Conservation (phyloP, 2,329 filamentous ascomycete genomes). For the Monosporascus ibericus region DNA sequence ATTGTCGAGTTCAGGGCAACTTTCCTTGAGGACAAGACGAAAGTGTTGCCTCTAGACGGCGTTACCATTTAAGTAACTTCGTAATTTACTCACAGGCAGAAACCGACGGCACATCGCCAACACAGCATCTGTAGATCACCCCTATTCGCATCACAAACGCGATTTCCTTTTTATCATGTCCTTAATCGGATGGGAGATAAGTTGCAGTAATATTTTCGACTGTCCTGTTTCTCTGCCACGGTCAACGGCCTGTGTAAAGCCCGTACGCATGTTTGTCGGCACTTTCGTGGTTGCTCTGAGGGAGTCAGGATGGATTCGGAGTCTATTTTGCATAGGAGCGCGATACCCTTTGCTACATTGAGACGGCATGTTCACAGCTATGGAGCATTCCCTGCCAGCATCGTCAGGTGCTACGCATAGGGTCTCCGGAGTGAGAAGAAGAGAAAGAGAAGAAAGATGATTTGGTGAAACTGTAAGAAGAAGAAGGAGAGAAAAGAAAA, state of each 20-base stretch:
- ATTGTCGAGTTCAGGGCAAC: slow-evolving; percentile 62
- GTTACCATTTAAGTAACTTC: slow-evolving; percentile 28
- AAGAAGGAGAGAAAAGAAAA: slow-evolving; percentile 1
- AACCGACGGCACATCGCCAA: slow-evolving; percentile 4
- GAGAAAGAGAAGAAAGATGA: background rate
- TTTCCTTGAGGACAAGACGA: slow-evolving; percentile 59
- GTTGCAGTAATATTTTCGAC: background rate
- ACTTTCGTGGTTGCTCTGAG: background rate
- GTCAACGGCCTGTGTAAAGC: background rate
- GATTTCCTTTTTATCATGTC: slow-evolving; percentile 5
- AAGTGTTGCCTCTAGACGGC: slow-evolving; percentile 53
- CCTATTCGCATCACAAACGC: slow-evolving; percentile 3
- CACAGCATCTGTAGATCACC: slow-evolving; percentile 16
- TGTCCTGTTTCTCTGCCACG: background rate
- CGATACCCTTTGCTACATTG: background rate
- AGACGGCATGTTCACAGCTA: background rate
- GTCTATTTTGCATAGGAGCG: background rate
- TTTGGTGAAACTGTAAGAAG: slow-evolving; percentile 2
- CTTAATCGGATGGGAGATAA: slow-evolving; percentile 1
- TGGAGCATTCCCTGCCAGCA: background rate
- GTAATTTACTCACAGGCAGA: slow-evolving; percentile 21
- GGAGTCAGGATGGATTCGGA: background rate
- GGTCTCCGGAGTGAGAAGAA: background rate
- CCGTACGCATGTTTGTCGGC: background rate
- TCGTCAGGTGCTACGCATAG: background rate